A percentile compares a stretch with the other conserved stretches of the same genome.
phyloP scores from a whole-genome alignment of 2,329 filamentous ascomycete species.

The Dactylonectria macrodidyma region DNA sequence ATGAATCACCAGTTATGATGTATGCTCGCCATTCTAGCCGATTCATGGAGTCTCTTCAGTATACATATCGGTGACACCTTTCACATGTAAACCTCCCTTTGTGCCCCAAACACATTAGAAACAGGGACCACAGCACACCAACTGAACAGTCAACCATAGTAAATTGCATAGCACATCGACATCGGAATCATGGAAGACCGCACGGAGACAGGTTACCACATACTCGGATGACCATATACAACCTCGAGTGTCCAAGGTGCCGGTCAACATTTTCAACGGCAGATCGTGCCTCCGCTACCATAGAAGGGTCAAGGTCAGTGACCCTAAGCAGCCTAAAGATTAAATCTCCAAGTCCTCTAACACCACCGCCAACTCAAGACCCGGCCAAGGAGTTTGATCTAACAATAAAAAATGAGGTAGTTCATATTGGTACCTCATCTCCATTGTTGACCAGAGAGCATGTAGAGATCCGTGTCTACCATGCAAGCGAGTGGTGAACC shows the following conservation, averaged over 20 bases:
- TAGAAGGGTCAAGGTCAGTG: neutral
- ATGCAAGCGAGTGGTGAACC: too few species aligned
- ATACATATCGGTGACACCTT: too few species aligned
- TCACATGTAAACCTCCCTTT: too few species aligned
- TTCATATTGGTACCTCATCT: too few species aligned
- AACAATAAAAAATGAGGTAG: neutral
- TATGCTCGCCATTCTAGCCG: too few species aligned
- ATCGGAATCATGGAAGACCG: too few species aligned
- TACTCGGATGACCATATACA: neutral
- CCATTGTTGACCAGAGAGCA: too few species aligned
- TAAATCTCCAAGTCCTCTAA: neutral
- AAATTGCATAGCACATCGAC: too few species aligned
- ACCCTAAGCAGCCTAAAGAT: neutral
- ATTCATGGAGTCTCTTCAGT: too few species aligned
- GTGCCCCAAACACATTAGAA: too few species aligned
- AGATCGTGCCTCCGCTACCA: neutral
- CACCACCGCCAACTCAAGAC: neutral
- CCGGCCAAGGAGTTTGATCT: neutral
- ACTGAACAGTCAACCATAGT: neutral
- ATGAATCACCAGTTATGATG: too few species aligned
- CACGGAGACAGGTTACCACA: neutral
- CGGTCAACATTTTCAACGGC: neutral
- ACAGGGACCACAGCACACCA: neutral
- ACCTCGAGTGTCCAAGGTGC: neutral
- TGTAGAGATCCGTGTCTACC: too few species aligned